A percentile compares a stretch with the other conserved stretches of the same genome.
Conservation (phyloP, 2,329 filamentous ascomycete genomes). For the Nemania sp. region DNA sequence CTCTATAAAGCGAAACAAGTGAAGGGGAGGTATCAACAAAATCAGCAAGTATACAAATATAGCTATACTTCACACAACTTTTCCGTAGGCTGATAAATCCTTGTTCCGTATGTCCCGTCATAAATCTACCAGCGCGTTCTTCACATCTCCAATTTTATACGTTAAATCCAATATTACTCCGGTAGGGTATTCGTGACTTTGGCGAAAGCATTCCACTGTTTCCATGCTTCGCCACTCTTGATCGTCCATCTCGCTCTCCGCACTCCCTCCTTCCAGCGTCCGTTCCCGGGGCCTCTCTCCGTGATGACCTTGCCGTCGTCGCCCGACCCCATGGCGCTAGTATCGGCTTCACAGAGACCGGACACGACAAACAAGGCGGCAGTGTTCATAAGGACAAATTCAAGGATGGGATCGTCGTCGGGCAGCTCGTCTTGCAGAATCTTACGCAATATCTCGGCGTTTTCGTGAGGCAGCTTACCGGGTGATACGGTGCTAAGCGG, state of each 20-base stretch:
- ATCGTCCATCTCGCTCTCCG: conserved; percentile 86
- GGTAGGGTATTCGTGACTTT: conserved; percentile 69
- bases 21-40: background rate
- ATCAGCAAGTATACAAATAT: background rate
- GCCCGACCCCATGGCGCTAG: conserved; percentile 75
- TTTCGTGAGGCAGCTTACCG: conserved; percentile 83
- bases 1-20: background rate
- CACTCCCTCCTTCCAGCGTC: conserved; percentile 94
- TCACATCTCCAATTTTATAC: background rate
- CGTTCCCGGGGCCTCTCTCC: conserved; percentile 81
- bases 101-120: too few relatives aligned
- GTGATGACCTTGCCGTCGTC: conserved; percentile 80
- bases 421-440: conserved; percentile 75
- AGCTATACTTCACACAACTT: background rate
- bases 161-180: background rate
- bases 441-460: conserved; percentile 78
- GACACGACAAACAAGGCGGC: conserved; percentile 84
- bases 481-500: conserved; percentile 77
- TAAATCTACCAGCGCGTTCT: background rate
- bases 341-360: conserved; percentile 83
- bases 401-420: conserved; percentile 79
- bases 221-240: conserved; percentile 82
- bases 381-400: conserved; percentile 94
- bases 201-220: conserved; percentile 81
- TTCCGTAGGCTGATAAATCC: background rate